Evolutionary conservation across 306 rosid species (phyloP).

Genomic region (Lablab purpureus): DNA sequence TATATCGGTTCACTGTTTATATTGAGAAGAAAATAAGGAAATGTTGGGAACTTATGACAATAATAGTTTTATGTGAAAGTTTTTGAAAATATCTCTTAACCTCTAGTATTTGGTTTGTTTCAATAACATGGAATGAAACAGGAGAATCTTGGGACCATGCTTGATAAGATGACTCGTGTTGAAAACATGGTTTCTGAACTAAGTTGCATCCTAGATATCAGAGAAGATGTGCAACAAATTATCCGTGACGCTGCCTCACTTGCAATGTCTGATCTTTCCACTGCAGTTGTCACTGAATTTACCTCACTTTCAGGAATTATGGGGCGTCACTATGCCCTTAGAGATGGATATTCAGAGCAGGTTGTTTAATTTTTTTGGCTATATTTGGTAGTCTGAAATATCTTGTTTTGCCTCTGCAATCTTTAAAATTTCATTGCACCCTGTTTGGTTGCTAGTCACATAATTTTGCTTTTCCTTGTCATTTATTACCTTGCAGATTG

Average conservation of each 20-base stretch:
- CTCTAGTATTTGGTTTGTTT: conserved; percentile 41
- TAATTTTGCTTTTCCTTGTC: conserved; percentile 36
- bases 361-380: conserved; percentile 54
- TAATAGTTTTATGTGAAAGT: conserved; percentile 10
- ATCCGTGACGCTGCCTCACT: conserved; percentile 83
- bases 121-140: conserved; percentile 51
- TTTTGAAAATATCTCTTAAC: conserved; percentile 35
- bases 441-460: conserved; percentile 15
- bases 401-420: not conserved
- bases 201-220: conserved; percentile 61
- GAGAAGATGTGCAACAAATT: conserved; percentile 57
- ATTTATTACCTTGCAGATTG: conserved; percentile 60
- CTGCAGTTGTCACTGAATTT: conserved; percentile 94
- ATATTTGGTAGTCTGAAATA: not conserved
- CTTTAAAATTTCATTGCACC: conserved; percentile 7
- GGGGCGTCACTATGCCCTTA: conserved; percentile 94
- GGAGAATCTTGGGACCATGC: conserved; percentile 97
- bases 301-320: conserved; percentile 94
- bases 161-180: conserved; percentile 87
- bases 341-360: conserved; percentile 92
- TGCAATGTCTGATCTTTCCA: conserved; percentile 97
- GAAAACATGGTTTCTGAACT: conserved; percentile 65
- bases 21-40: conserved; percentile 4
- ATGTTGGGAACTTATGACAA: conserved; percentile 10
- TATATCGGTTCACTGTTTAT: conserved; percentile 3